phyloP scores from a whole-genome alignment of 164 flowering plant species.

The Dillenia suffruticosa region DNA sequence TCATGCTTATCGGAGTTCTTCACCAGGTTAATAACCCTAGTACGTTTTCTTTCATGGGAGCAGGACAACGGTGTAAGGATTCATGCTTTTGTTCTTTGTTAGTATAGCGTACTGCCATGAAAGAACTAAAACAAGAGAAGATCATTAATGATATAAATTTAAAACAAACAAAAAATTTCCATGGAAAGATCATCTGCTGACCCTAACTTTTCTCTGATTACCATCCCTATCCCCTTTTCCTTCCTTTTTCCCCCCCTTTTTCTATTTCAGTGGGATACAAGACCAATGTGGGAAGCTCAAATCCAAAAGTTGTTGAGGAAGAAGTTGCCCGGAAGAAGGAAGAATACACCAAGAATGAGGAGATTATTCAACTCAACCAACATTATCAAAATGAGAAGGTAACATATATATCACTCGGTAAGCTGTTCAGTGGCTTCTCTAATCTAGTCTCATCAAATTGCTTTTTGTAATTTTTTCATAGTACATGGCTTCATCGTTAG shows the following conservation, averaged over 20 bases:
- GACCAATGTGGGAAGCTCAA: constrained; percentile 1
- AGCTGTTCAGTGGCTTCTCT: no score
- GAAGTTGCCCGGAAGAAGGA: neutral
- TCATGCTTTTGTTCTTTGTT: neutral
- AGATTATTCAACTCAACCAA: neutral
- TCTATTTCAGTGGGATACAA: neutral
- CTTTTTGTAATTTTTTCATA: no score
- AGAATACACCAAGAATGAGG: neutral
- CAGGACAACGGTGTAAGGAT: neutral
- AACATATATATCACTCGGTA: no score
- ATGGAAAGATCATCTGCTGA: no score
- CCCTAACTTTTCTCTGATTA: no score
- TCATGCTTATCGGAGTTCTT: constrained; percentile 12
- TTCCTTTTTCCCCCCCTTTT: neutral
- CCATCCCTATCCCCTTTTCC: no score
- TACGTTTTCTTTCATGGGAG: neutral
- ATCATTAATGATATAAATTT: no score
- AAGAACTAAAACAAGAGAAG: no score
- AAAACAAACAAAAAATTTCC: no score
- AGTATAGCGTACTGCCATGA: neutral
- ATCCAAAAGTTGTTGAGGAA: constrained; percentile 3
- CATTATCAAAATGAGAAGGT: no score
- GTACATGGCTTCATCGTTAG: no score
- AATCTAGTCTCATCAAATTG: no score
- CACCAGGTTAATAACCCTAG: neutral